A percentile compares a stretch with the other conserved stretches of the same genome.
These are phyloP conservation scores for Yamadazyma taylorii DNA, from an alignment of 1,139 yeast species.

Conservation along the genomic window DNA sequence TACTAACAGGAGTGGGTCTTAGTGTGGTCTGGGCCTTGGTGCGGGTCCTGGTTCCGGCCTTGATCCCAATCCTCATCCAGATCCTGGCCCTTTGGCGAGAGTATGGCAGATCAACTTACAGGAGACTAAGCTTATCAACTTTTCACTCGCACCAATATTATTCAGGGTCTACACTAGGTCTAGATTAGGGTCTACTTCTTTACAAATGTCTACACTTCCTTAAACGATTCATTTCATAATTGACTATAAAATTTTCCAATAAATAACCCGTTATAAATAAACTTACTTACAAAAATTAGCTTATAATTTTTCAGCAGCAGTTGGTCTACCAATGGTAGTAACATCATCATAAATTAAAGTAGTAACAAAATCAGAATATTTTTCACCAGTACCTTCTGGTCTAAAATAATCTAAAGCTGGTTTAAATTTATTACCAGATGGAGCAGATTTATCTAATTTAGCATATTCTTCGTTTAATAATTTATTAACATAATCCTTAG, in stretches of 20 bases:
- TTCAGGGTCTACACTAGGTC: too few species aligned
- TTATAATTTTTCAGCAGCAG: constrained; percentile 46
- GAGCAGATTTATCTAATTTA: constrained; percentile 49
- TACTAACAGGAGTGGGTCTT: too few species aligned
- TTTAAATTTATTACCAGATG: constrained; percentile 57
- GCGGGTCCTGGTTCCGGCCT: too few species aligned
- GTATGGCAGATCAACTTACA: too few species aligned
- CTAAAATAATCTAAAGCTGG: constrained; percentile 65
- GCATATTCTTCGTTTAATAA: constrained; percentile 63
- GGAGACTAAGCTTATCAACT: too few species aligned
- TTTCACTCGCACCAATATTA: too few species aligned
- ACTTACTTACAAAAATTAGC: constrained; percentile 6
- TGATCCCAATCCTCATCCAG: too few species aligned
- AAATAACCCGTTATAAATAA: too few species aligned
- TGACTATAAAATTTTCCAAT: constrained; percentile 2
- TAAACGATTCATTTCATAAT: background rate
- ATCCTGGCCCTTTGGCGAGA: too few species aligned
- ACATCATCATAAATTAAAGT: constrained; percentile 69
- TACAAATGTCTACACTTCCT: too few species aligned
- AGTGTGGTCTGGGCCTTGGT: too few species aligned
- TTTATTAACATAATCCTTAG: constrained; percentile 54
- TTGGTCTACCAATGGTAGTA: constrained; percentile 52
- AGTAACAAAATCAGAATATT: constrained; percentile 73
- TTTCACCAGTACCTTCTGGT: constrained; percentile 66
- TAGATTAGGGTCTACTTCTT: too few species aligned